Evolutionary conservation across 495 filamentous ascomycete genomes (phyloP), one percentile per base, ranked within the genome.

Genomic region (Podospora australis): DNA sequence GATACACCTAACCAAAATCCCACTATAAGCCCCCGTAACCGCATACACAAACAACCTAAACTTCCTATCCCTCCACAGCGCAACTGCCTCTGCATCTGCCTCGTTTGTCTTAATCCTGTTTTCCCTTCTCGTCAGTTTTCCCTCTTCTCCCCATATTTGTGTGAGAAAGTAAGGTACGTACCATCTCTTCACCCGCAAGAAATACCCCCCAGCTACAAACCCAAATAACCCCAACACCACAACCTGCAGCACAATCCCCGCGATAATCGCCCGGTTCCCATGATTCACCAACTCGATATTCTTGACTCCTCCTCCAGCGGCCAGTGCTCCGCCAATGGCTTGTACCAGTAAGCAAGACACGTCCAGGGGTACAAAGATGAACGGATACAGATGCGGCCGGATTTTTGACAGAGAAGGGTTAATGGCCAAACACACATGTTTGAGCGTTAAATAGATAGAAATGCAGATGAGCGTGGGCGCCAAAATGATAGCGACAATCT

Each of bases 241-340:
- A 25, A 83, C 83, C 71, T 89, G 85, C 63, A 82, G 77, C 6
- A 77, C 70, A 51, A 89, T 84, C 58, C 85, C 84, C 8, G 82
- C 75, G 40, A 89, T 81, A 57, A 86, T 86, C 46, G 83, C 76
- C 54, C 83, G 60, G 63, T 86, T 81, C 14, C 80, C 80, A 23
- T 54, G 52, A 23, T 62, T 46, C 16, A 69, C 58, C 49, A 72
- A 49, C 16, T 59, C 49, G 9, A 55, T 41, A 51, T 70, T 49
- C 39, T 69, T 64, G 40, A 67, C 53, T 11, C 62, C 67, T 5
- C 73, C 77, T 21, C 63, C 60, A 3, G 77, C 77, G 6, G 82
- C 82, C 40, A 84, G 71, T 22, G 72, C 76, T 45, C 82, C 83
- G 39, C 83, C 83, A 9, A 79, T 73, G 36, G 77, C 82, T 61